These are phyloP conservation scores for Euphorbia pulcherrima DNA, from an alignment of 345 rosid species.

Conservation along the genomic window DNA sequence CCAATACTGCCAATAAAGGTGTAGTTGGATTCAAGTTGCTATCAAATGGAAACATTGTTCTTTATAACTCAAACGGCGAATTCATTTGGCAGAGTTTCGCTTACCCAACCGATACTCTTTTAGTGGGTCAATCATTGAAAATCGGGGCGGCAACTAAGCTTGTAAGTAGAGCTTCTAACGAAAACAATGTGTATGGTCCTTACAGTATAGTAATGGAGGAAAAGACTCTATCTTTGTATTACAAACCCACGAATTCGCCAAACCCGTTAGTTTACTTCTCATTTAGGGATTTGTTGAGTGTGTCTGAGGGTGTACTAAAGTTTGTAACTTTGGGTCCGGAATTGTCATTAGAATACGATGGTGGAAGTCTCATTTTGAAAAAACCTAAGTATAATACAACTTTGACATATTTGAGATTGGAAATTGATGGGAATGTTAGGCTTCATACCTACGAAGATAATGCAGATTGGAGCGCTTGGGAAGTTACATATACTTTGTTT, in stretches of 20 bases:
- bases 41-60: slow-evolving; percentile 57
- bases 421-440: slow-evolving; percentile 45
- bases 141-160: slow-evolving; percentile 5
- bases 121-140: slow-evolving; percentile 16
- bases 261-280: slow-evolving; percentile 32
- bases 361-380: slow-evolving; percentile 2
- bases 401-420: slow-evolving; percentile 36
- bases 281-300: background rate
- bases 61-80: slow-evolving; percentile 25
- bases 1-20: slow-evolving; percentile 55
- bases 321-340: background rate
- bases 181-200: background rate
- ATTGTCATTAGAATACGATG: slow-evolving; percentile 18
- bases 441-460: slow-evolving; percentile 36
- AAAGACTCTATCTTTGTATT: slow-evolving; percentile 24
- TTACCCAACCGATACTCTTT: slow-evolving; percentile 18
- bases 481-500: slow-evolving; percentile 42
- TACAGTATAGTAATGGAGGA: slow-evolving; percentile 15
- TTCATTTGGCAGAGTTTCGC: slow-evolving; percentile 25
- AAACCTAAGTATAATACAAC: slow-evolving; percentile 43
- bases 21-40: slow-evolving; percentile 32
- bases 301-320: background rate
- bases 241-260: slow-evolving; percentile 31
- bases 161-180: slow-evolving; percentile 5
- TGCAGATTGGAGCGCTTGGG: slow-evolving; percentile 35